Conservation (phyloP, 495 filamentous ascomycete genomes). For the Aspergillus sclerotioniger region DNA sequence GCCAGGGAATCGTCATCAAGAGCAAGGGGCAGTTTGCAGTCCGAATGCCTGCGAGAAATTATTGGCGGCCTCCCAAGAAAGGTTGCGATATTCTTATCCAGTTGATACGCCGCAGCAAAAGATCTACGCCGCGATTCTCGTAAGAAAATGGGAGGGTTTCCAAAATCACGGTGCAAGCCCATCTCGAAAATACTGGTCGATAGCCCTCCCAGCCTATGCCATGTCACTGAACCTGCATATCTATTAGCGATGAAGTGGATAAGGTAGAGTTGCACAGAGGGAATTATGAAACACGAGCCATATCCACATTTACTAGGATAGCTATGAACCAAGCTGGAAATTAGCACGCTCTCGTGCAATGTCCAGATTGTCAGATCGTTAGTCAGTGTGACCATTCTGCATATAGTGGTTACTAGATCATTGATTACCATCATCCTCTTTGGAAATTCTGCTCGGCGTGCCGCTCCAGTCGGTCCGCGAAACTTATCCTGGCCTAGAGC, state of each 20-base stretch:
- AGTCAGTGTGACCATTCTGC: conserved; percentile 28
- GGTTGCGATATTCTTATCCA: conserved; percentile 50
- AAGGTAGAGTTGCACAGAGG: too few species aligned
- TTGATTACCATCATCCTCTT: conserved; percentile 29
- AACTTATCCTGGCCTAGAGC: conserved; percentile 23
- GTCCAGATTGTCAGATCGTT: conserved; percentile 37
- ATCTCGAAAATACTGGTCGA: conserved; percentile 47
- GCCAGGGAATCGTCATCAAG: conserved; percentile 48
- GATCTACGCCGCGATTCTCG: conserved; percentile 44
- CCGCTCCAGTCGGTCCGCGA: neutral
- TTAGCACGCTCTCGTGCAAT: conserved; percentile 28
- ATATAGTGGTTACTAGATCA: conserved; percentile 27
- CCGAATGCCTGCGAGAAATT: conserved; percentile 47
- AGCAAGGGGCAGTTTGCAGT: conserved; percentile 54
- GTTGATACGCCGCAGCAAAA: conserved; percentile 48
- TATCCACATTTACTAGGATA: conserved; percentile 31
- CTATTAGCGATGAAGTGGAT: neutral
- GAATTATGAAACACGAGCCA: neutral
- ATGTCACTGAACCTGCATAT: conserved; percentile 23
- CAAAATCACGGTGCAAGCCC: conserved; percentile 52
- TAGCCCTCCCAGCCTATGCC: conserved; percentile 33
- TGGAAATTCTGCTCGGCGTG: conserved; percentile 19
- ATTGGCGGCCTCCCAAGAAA: conserved; percentile 55
- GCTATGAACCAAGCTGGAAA: conserved; percentile 24
- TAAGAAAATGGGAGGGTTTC: conserved; percentile 41